Evolutionary conservation across 2,329 filamentous ascomycete species (phyloP).

Genomic region (Colletotrichum theobromicola): DNA sequence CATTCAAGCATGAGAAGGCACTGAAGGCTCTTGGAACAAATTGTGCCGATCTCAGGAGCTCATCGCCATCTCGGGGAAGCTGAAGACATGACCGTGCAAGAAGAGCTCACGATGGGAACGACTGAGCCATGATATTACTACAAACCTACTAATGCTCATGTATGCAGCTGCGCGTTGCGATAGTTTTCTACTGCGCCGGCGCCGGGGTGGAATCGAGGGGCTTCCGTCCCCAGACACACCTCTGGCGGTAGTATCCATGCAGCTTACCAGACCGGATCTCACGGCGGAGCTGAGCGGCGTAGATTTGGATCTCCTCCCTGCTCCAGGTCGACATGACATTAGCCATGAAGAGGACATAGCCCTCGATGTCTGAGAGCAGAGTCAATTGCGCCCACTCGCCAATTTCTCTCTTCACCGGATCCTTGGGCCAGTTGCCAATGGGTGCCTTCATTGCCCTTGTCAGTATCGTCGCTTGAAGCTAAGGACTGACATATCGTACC

Average conservation of each 20-base stretch:
- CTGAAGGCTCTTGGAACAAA: no score
- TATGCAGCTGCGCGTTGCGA: rapidly evolving
- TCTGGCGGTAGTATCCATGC: slow-evolving; percentile 33
- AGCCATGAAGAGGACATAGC: slow-evolving; percentile 35
- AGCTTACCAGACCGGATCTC: slow-evolving; percentile 32
- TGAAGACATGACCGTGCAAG: neutral
- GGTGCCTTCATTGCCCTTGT: slow-evolving; percentile 25
- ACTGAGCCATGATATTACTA: neutral
- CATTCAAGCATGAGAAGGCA: no score
- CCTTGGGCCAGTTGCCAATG: slow-evolving; percentile 45
- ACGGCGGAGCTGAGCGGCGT: slow-evolving; percentile 37
- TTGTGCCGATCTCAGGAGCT: no score
- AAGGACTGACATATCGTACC: neutral
- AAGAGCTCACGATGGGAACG: neutral
- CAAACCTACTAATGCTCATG: rapidly evolving
- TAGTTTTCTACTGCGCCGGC: neutral
- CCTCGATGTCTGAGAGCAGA: slow-evolving; percentile 37
- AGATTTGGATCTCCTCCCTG: slow-evolving; percentile 35
- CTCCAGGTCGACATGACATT: slow-evolving; percentile 41
- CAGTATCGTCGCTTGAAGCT: neutral
- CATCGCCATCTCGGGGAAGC: neutral
- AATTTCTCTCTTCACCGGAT: slow-evolving; percentile 38
- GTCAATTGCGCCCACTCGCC: slow-evolving; percentile 36
- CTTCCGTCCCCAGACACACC: slow-evolving; percentile 33
- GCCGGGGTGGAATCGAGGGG: neutral